phyloP scores from a whole-genome alignment of 2,329 filamentous ascomycete species.

The Colletotrichum sp. region DNA sequence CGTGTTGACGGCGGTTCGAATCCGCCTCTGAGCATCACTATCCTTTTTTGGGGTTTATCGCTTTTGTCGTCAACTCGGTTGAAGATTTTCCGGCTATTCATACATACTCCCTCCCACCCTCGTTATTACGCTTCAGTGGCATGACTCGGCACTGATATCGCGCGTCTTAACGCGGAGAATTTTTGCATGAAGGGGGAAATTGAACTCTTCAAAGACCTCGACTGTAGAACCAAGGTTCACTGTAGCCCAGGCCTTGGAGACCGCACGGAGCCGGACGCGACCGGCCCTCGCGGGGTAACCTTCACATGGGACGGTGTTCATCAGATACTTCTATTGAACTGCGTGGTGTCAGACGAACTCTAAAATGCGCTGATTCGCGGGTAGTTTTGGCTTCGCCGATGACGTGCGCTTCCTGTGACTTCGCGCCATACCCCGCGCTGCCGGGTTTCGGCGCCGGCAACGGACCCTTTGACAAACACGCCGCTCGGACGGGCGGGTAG shows the following conservation, averaged over 20 bases:
- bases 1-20: slow-evolving; percentile 23
- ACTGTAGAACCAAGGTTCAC: not conserved
- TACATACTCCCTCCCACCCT: not conserved
- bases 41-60: not conserved
- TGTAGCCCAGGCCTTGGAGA: rapidly evolving
- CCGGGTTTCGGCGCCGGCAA: not conserved
- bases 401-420: not conserved
- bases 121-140: not conserved
- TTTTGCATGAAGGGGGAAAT: rapidly evolving
- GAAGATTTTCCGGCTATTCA: not conserved
- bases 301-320: not conserved
- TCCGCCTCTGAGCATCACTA: slow-evolving; percentile 10
- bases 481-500: not conserved
- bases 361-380: not conserved
- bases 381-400: not conserved
- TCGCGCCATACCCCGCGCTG: not conserved
- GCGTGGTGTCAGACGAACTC: not conserved
- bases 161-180: not conserved
- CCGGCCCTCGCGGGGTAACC: not conserved
- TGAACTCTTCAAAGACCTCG: not conserved
- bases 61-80: not conserved
- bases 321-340: not conserved
- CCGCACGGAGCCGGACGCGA: not conserved
- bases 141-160: not conserved
- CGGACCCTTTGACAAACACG: not conserved